A percentile compares a stretch with the other conserved stretches of the same genome.
Evolutionary conservation across 2,329 filamentous ascomycete species (phyloP).

Genomic region (Talaromyces funiculosus): DNA sequence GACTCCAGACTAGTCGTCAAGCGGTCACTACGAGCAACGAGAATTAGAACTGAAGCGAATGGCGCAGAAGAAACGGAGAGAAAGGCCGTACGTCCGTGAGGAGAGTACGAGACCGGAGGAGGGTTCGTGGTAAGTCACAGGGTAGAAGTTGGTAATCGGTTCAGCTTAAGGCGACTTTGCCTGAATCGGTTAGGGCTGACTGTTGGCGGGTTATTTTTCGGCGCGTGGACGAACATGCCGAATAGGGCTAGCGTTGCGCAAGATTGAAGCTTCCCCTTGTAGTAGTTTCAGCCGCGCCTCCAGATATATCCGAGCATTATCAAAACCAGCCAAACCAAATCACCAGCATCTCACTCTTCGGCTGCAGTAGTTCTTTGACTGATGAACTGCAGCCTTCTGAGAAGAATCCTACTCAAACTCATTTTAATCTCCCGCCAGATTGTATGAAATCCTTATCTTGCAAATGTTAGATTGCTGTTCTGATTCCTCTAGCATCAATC

Average conservation of each 20-base stretch:
- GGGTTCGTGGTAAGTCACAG: neutral
- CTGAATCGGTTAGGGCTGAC: neutral
- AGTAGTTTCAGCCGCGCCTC: neutral
- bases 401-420: too few species aligned
- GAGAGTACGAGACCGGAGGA: neutral
- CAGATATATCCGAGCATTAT: neutral
- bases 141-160: neutral
- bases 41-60: neutral
- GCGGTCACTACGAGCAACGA: neutral
- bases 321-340: too few species aligned
- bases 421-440: too few species aligned
- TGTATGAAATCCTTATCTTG: too few species aligned
- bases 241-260: neutral
- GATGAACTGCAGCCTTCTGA: too few species aligned
- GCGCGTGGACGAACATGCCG: neutral
- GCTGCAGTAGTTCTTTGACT: neutral
- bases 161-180: neutral
- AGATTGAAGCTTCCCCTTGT: neutral
- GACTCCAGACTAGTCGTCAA: neutral
- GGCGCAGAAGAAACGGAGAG: neutral
- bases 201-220: too few species aligned
- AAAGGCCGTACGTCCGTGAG: neutral
- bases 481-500: too few species aligned
- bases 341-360: neutral
- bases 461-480: too few species aligned